phyloP scores from a whole-genome alignment of 1,284 basidiomycete species.

The Erythrobasidium hasegawianum region DNA sequence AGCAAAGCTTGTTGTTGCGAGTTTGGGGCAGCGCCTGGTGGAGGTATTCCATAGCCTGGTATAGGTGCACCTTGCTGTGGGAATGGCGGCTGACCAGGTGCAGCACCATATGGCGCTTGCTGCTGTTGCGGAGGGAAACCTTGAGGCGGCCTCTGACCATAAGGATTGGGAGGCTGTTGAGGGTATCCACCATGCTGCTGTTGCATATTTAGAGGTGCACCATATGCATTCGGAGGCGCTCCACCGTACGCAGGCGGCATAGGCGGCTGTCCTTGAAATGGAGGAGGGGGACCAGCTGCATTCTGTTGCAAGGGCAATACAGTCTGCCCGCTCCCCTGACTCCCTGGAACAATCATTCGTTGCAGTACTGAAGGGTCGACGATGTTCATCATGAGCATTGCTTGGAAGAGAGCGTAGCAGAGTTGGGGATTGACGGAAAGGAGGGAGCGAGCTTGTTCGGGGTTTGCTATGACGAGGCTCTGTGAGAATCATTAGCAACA shows the following conservation, averaged over 20 bases:
- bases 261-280: conserved; percentile 42
- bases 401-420: conserved; percentile 96
- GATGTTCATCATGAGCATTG: conserved; percentile 87
- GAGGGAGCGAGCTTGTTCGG: conserved; percentile 79
- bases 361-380: conserved; percentile 81
- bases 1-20: conserved; percentile 47
- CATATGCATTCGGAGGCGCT: neutral
- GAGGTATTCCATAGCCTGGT: conserved; percentile 31
- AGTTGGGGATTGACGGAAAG: conserved; percentile 84
- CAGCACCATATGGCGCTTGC: neutral
- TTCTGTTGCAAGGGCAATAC: conserved; percentile 18
- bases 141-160: neutral
- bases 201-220: neutral
- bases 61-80: conserved; percentile 17
- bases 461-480: conserved; percentile 84
- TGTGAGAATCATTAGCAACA: conserved; percentile 46
- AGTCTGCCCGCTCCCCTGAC: conserved; percentile 22
- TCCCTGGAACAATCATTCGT: conserved; percentile 50
- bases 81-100: conserved; percentile 12
- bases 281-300: conserved; percentile 12
- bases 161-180: neutral
- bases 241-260: conserved; percentile 11
- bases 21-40: conserved; percentile 39
- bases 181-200: conserved; percentile 6
- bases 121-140: conserved; percentile 6